Evolutionary conservation across 2,329 filamentous ascomycete genomes (phyloP), one percentile per base, ranked within the genome.

Genomic region (Phyllosticta capitalensis): DNA sequence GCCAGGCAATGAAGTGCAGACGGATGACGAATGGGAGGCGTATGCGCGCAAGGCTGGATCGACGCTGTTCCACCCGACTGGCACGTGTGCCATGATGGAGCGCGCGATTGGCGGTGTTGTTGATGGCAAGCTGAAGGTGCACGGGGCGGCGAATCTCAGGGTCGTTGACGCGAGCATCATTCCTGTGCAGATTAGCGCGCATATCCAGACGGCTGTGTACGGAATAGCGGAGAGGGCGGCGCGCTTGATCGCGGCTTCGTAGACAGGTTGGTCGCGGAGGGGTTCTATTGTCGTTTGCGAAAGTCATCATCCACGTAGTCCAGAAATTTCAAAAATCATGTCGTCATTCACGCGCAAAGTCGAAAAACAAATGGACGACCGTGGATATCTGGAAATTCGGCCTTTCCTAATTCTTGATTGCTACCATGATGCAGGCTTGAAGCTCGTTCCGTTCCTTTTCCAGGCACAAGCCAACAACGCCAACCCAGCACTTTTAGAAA

Each of bases 51-150:
- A 52, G 65, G 64, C 55, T 64, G 60, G 55, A 61, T 67, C 55
- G 61, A 69, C 50, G 56, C 65, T 48, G 54, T 73, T 68, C 45
- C 71, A 73, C 45, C 71, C 70, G 1, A 56, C 72, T 19, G 73
- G 74, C 9, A 73, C 72, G 10, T 72, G 70, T 52, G 71, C 72
- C 1, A 54, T 70, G 60, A 63, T 68, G 20, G 61, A 64, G 3
- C 62, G 65, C 56, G 63, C 64, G 52, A 60, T 63, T 22, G 66
- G 66, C 2, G 68, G 68, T 48, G 68, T 69, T 7, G 67, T 70
- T 3, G 59, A 67, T 54, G 2, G 59, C 1, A 20, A 61, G 2
- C 53, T 69, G 54, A 65, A 60, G 54, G 66, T 69, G 0, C 65
- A 69, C 58, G 67, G 68, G 0, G 58, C 53, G 0, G 63, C 63